Percentiles rank a stretch among this genome's conserved stretches.
phyloP scores from a whole-genome alignment of 1,284 basidiomycete genomes.

The Cryptococcus floricola region DNA sequence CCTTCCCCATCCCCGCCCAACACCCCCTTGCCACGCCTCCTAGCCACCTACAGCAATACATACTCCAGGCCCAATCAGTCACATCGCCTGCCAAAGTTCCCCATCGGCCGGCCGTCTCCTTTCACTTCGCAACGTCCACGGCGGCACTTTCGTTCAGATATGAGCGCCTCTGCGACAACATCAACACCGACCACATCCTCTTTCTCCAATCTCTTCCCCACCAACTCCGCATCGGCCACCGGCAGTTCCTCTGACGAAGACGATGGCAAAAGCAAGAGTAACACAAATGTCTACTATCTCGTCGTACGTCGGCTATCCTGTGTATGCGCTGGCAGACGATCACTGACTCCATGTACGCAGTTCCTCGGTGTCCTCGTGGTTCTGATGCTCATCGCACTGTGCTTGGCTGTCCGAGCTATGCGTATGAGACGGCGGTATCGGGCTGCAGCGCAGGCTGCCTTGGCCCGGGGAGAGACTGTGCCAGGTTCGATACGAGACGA shows the following conservation, averaged over 20 bases:
- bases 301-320: constrained; percentile 18
- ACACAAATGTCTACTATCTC: constrained; percentile 29
- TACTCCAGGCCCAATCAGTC: background rate
- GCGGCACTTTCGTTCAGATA: background rate
- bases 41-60: background rate
- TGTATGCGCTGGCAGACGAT: background rate
- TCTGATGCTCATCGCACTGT: constrained; percentile 30
- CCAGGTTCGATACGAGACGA: constrained; percentile 19
- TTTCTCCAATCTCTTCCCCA: constrained; percentile 8
- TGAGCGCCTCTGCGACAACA: background rate
- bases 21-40: too few relatives aligned
- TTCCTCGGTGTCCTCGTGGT: constrained; percentile 42
- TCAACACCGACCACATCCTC: constrained; percentile 8
- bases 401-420: constrained; percentile 29
- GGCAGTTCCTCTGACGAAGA: constrained; percentile 1
- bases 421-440: constrained; percentile 36
- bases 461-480: constrained; percentile 36
- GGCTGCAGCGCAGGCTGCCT: constrained; percentile 34
- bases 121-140: background rate
- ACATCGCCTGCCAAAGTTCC: background rate
- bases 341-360: constrained; percentile 12
- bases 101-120: background rate
- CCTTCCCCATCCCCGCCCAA: too few relatives aligned
- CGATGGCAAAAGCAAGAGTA: background rate
- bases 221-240: background rate